Percentiles rank a stretch among this genome's conserved stretches.
Evolutionary conservation across 1,139 yeast genomes (phyloP).

Genomic region (Pichia sp.): DNA sequence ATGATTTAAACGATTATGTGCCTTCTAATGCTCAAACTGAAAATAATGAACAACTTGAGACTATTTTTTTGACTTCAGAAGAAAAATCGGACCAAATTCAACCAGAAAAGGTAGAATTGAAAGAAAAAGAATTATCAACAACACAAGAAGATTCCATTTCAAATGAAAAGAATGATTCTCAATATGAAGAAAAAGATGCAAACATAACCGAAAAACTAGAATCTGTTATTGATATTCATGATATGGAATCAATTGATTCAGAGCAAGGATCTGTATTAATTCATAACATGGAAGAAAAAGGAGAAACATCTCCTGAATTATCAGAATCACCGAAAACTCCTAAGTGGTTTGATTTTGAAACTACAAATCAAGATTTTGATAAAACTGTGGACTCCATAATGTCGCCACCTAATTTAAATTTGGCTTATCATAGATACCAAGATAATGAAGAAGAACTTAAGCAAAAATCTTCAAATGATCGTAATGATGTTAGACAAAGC

Average conservation of each 20-base stretch:
- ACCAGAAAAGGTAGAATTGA: not conserved
- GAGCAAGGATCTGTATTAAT: conserved; percentile 4
- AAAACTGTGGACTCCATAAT: conserved; percentile 17
- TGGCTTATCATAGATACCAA: conserved; percentile 36
- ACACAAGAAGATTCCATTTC: not conserved
- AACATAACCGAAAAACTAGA: not conserved
- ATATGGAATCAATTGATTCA: conserved; percentile 14
- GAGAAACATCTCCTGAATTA: not conserved
- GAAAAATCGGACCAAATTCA: not conserved
- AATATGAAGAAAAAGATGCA: not conserved
- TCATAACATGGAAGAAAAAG: not conserved
- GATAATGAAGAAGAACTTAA: conserved; percentile 33
- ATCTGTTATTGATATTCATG: conserved; percentile 3
- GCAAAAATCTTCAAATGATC: conserved; percentile 30
- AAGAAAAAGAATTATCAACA: not conserved
- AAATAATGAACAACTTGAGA: not conserved
- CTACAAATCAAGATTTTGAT: conserved; percentile 7
- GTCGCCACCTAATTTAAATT: conserved; percentile 30
- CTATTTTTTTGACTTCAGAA: no score
- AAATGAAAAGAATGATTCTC: not conserved
- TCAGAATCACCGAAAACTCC: conserved; percentile 13
- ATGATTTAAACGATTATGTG: not conserved
- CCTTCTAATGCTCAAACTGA: not conserved
- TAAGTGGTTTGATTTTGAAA: conserved; percentile 27
- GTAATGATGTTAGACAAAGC: conserved; percentile 36